Conservation (phyloP, 1,139 yeast species). For the Nakaseomyces kungkrabaensis region DNA sequence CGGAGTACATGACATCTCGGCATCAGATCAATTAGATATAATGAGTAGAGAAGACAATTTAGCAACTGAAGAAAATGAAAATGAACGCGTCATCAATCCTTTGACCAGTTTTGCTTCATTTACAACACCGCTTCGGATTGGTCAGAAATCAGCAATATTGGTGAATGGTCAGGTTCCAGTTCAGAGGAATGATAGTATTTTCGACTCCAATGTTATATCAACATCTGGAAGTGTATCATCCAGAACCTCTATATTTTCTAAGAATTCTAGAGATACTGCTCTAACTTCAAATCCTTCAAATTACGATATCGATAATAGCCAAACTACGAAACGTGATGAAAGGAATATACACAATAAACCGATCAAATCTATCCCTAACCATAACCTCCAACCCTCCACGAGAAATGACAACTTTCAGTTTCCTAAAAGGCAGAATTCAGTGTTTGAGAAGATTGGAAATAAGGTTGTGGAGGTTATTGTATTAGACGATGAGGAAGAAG, state of each 20-base stretch:
- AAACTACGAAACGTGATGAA: neutral
- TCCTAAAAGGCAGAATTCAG: slow-evolving; percentile 2
- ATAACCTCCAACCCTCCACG: neutral
- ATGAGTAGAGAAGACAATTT: neutral
- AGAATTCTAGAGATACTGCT: neutral
- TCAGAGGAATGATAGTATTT: neutral
- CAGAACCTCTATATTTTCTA: slow-evolving; percentile 1
- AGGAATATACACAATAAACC: neutral
- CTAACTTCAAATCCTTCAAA: neutral
- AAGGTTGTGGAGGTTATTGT: slow-evolving; percentile 21
- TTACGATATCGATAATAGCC: neutral
- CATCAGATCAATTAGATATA: neutral
- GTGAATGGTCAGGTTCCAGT: neutral
- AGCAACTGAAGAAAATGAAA: neutral
- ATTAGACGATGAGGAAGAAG: slow-evolving; percentile 15
- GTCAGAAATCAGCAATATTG: neutral
- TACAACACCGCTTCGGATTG: neutral
- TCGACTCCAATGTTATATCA: neutral
- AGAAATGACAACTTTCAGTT: neutral
- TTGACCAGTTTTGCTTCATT: slow-evolving; percentile 3
- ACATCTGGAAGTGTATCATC: neutral
- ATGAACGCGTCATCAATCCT: neutral
- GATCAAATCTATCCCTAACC: neutral
- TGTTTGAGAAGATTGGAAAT: slow-evolving; percentile 16
- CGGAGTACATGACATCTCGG: neutral